Percentiles rank a stretch among this genome's conserved stretches.
phyloP scores from a whole-genome alignment of 352 stramenopile species.

The Phytopythium aichiense region DNA sequence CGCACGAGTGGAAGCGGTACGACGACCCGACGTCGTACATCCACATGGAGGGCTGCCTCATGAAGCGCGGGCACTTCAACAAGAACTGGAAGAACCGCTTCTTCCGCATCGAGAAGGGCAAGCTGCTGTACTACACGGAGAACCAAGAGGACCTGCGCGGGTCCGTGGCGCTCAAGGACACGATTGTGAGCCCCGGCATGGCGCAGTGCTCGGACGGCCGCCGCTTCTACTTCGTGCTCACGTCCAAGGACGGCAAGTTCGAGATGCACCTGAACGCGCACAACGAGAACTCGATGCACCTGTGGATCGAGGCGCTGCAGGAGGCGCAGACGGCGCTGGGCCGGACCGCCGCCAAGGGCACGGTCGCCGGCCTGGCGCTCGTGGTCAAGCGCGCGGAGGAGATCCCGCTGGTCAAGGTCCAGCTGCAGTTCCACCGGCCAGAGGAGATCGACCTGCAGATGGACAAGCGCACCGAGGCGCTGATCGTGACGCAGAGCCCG shows the following conservation, averaged over 20 bases:
- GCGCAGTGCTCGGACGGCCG: constrained; percentile 74
- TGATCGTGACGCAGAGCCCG: constrained; percentile 59
- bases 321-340: constrained; percentile 64
- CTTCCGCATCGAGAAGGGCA: constrained; percentile 79
- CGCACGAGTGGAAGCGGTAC: constrained; percentile 84
- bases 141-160: constrained; percentile 73
- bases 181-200: constrained; percentile 81
- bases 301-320: constrained; percentile 84
- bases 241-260: constrained; percentile 74
- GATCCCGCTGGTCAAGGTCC: constrained; percentile 63
- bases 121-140: constrained; percentile 83
- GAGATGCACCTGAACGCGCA: constrained; percentile 84
- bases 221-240: constrained; percentile 85
- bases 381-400: constrained; percentile 78
- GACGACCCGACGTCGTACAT: constrained; percentile 85
- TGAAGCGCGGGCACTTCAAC: constrained; percentile 81
- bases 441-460: constrained; percentile 72
- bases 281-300: constrained; percentile 80
- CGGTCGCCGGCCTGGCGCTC: constrained; percentile 55
- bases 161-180: constrained; percentile 66
- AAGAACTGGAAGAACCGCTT: constrained; percentile 90
- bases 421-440: constrained; percentile 49
- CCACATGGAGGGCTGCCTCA: constrained; percentile 80
- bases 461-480: constrained; percentile 67
- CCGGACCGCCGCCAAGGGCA: constrained; percentile 43